Evolutionary conservation across 2,329 filamentous ascomycete genomes (phyloP).

Genomic region (Lachnum nothofagi): DNA sequence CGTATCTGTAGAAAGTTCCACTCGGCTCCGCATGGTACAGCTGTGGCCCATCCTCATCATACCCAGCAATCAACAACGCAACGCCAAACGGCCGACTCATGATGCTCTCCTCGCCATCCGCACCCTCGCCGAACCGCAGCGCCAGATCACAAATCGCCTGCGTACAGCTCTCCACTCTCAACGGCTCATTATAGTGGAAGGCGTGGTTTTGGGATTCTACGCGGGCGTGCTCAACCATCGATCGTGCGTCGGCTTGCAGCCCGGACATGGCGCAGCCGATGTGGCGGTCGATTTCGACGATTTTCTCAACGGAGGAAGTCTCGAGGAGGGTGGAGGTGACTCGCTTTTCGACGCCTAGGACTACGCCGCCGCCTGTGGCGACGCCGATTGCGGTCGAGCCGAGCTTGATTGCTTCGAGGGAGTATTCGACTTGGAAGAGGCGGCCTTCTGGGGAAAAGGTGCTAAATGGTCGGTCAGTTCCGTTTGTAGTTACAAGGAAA

Average conservation of each 20-base stretch:
- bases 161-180: conserved; percentile 95
- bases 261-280: conserved; percentile 99
- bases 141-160: conserved; percentile 98
- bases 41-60: conserved; percentile 93
- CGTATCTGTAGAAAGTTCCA: conserved; percentile 97
- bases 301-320: conserved; percentile 97
- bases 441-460: conserved; percentile 99
- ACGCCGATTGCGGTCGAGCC: conserved; percentile 97
- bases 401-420: conserved; percentile 98
- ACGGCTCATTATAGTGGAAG: conserved; percentile 95
- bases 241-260: conserved; percentile 92
- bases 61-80: conserved; percentile 90
- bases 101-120: conserved; percentile 95
- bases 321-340: conserved; percentile 96
- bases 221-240: conserved; percentile 96
- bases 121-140: conserved; percentile 92
- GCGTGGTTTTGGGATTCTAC: conserved; percentile 95
- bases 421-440: conserved; percentile 99
- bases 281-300: conserved; percentile 97
- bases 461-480: conserved; percentile 45
- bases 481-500: neutral
- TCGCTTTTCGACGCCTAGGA: conserved; percentile 97
- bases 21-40: conserved; percentile 98
- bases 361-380: conserved; percentile 88
- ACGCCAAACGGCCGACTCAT: conserved; percentile 98